These are phyloP conservation scores for Colletotrichum sp. DNA, from an alignment of 2,329 filamentous ascomycete species.

Conservation along the genomic window DNA sequence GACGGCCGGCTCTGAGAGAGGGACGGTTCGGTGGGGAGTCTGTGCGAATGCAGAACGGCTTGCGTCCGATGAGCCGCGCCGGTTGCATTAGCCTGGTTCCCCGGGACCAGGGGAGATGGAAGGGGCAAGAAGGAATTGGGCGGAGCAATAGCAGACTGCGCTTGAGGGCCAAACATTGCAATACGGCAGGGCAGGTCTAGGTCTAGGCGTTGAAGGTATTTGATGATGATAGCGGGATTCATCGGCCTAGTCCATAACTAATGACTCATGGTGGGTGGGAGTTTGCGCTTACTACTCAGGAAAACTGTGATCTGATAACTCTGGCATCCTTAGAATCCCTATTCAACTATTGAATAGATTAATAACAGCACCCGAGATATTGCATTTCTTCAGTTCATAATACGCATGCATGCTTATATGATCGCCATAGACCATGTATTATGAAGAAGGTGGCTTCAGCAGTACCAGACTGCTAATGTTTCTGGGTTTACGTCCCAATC, in stretches of 20 bases:
- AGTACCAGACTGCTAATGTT: neutral
- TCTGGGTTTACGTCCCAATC: neutral
- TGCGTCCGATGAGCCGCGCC: neutral
- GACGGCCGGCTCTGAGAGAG: neutral
- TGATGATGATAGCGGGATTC: neutral
- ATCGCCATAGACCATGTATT: neutral
- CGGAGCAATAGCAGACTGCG: neutral
- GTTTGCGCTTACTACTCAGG: neutral
- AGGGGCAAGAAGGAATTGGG: neutral
- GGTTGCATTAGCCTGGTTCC: neutral
- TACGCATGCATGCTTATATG: neutral
- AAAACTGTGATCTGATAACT: neutral
- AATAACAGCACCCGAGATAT: neutral
- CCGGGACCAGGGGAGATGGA: neutral
- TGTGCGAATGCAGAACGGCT: neutral
- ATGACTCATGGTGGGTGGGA: neutral
- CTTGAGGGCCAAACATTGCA: neutral
- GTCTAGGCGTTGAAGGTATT: neutral
- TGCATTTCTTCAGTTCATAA: neutral
- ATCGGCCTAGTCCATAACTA: neutral
- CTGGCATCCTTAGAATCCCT: neutral
- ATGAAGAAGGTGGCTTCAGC: neutral
- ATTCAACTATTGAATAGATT: neutral
- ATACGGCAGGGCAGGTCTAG: neutral
- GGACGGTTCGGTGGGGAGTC: neutral